These are phyloP conservation scores for Coniochaeta sp. DNA, from an alignment of 2,329 filamentous ascomycete species.

Conservation along the genomic window DNA sequence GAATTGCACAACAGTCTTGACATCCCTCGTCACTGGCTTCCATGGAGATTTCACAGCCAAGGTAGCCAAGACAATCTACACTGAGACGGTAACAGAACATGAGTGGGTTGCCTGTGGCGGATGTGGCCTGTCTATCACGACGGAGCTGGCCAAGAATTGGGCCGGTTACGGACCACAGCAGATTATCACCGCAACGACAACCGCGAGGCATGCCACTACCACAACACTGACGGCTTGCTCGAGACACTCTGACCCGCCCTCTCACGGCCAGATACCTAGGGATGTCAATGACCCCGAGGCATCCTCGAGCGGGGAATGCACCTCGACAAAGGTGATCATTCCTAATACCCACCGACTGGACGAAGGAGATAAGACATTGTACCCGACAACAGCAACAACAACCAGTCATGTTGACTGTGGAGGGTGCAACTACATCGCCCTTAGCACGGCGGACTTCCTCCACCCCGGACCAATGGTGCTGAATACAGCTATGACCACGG, in stretches of 20 bases:
- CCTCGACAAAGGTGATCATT: background rate
- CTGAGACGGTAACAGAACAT: background rate
- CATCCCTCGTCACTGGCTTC: slow-evolving; percentile 4
- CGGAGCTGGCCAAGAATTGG: slow-evolving; percentile 1
- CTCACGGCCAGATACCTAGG: background rate
- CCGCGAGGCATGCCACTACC: background rate
- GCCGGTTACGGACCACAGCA: slow-evolving; percentile 7
- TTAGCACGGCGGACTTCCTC: background rate
- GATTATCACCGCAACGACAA: slow-evolving; percentile 6
- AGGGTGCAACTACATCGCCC: slow-evolving; percentile 13
- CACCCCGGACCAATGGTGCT: slow-evolving; percentile 6
- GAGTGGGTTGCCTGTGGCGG: slow-evolving; percentile 5
- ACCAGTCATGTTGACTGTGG: slow-evolving; percentile 18
- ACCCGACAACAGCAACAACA: slow-evolving; percentile 16
- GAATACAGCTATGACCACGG: slow-evolving; percentile 7
- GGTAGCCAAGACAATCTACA: slow-evolving; percentile 9
- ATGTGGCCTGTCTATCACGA: slow-evolving; percentile 6
- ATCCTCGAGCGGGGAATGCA: background rate
- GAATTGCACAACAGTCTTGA: slow-evolving; percentile 6
- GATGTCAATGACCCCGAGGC: background rate
- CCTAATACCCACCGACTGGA: background rate
- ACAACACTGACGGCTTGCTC: background rate
- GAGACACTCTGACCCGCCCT: background rate
- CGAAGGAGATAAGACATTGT: slow-evolving; percentile 14
- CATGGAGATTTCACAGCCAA: slow-evolving; percentile 12